phyloP scores from a whole-genome alignment of 1,284 basidiomycete species.

The Hortiboletus rubellus region DNA sequence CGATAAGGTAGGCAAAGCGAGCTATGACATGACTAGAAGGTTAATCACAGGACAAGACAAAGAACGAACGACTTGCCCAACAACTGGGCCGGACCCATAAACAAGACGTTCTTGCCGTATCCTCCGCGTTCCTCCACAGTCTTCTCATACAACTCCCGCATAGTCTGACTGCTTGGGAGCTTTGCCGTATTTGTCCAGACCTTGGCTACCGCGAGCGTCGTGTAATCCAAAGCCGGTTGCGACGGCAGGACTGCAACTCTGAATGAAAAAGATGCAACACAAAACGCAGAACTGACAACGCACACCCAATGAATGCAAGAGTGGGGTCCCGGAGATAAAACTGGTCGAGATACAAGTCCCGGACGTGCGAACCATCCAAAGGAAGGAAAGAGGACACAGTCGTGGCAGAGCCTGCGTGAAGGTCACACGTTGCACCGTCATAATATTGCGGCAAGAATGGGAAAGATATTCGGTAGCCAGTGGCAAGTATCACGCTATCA shows the following conservation, averaged over 20 bases:
- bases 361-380: conserved; percentile 11
- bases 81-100: neutral
- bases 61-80: neutral
- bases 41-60: neutral
- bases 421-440: conserved; percentile 5
- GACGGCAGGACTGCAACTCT: conserved; percentile 6
- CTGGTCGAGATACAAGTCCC: conserved; percentile 19
- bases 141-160: conserved; percentile 1
- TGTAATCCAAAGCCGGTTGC: conserved; percentile 1
- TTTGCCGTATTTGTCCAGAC: conserved; percentile 20
- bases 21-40: neutral
- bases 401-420: neutral
- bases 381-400: conserved; percentile 13
- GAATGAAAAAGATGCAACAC: neutral
- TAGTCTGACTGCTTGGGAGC: conserved; percentile 5
- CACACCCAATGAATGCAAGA: conserved; percentile 15
- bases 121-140: conserved; percentile 8
- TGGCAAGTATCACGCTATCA: conserved; percentile 6
- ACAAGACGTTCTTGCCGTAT: conserved; percentile 13
- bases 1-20: neutral
- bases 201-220: conserved; percentile 16
- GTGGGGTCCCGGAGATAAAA: conserved; percentile 22
- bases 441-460: conserved; percentile 21
- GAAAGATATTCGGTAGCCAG: conserved; percentile 12
- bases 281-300: neutral